phyloP scores from a whole-genome alignment of 2,329 filamentous ascomycete species.

The Fusarium camptoceras region DNA sequence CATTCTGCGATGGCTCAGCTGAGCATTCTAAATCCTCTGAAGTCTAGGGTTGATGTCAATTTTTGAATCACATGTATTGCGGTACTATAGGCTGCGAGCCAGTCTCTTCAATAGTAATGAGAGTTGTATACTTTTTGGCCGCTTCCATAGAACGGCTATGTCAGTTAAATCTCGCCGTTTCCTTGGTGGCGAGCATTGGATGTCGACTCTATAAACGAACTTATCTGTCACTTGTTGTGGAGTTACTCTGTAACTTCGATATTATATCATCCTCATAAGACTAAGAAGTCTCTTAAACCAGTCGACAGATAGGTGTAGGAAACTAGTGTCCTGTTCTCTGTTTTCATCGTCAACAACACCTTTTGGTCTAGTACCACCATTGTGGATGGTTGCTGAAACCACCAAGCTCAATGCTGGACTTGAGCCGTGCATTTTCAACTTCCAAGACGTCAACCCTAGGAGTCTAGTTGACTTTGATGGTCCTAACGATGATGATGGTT shows the following conservation, averaged over 20 bases:
- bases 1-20: background rate
- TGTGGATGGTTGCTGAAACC: background rate
- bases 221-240: background rate
- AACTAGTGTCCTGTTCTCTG: background rate
- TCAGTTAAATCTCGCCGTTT: background rate
- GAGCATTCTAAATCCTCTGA: background rate
- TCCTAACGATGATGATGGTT: background rate
- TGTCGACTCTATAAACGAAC: background rate
- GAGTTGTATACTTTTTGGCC: background rate
- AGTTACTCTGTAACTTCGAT: background rate
- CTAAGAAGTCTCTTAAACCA: background rate
- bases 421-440: background rate
- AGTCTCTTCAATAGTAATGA: background rate
- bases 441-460: background rate
- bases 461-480: background rate
- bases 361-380: background rate
- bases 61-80: background rate
- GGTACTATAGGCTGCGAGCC: background rate
- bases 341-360: background rate
- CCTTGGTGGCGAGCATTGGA: background rate
- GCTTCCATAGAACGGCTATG: background rate
- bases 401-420: background rate
- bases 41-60: background rate
- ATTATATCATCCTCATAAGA: background rate
- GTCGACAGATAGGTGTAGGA: background rate